These are phyloP conservation scores for Plasmodium vinckei DNA, from an alignment of 169 alveolate genomes.

Conservation along the genomic window DNA sequence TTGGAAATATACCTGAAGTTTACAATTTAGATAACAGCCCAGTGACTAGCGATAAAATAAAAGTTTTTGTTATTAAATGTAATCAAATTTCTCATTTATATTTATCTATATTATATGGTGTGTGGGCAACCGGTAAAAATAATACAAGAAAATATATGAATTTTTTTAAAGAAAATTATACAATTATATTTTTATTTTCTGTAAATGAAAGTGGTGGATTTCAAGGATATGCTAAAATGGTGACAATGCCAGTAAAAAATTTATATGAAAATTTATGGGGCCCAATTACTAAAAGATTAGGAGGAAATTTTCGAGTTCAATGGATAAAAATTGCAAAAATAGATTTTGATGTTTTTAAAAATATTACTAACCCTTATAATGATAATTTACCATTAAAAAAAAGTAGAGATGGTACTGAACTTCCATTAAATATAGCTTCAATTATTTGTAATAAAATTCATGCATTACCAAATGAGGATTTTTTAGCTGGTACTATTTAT, in stretches of 20 bases:
- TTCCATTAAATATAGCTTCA: conserved; percentile 83
- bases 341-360: conserved; percentile 84
- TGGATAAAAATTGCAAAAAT: conserved; percentile 87
- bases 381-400: conserved; percentile 85
- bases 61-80: conserved; percentile 85
- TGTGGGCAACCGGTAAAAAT: conserved; percentile 87
- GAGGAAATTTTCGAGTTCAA: conserved; percentile 88
- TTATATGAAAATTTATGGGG: conserved; percentile 88
- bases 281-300: conserved; percentile 78
- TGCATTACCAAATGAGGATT: conserved; percentile 58
- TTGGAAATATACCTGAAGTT: conserved; percentile 48
- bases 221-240: conserved; percentile 88
- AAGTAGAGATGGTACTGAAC: conserved; percentile 88
- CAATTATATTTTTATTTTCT: conserved; percentile 84
- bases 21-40: conserved; percentile 28
- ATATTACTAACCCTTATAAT: conserved; percentile 85
- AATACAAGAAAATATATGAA: conserved; percentile 79
- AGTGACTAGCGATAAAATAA: conserved; percentile 38
- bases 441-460: conserved; percentile 78
- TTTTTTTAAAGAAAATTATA: conserved; percentile 80
- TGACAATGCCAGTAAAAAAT: conserved; percentile 79
- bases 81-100: conserved; percentile 83
- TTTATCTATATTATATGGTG: conserved; percentile 84
- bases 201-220: conserved; percentile 90
- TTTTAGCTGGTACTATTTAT: conserved; percentile 64